A percentile compares a stretch with the other conserved stretches of the same genome.
Conservation (phyloP, 805 yeast genomes). For the Naumovozyma castellii region DNA sequence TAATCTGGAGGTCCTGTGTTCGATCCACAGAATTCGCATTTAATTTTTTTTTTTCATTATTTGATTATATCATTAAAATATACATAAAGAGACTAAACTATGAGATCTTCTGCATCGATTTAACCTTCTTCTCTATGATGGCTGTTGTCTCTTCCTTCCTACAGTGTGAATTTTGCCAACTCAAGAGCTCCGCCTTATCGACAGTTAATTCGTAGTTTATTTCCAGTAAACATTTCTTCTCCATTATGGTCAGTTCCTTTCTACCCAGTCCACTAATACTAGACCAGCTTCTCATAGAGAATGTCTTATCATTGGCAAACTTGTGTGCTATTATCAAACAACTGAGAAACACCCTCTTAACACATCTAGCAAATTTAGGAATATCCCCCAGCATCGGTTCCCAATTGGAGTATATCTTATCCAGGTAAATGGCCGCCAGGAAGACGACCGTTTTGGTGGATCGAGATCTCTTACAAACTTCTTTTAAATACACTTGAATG, state of each 20-base stretch:
- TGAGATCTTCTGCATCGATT: no score
- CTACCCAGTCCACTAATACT: slow-evolving; percentile 9
- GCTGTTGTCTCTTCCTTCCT: no score
- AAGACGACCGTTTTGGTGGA: slow-evolving; percentile 12
- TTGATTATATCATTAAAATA: neutral
- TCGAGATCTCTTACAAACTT: slow-evolving; percentile 19
- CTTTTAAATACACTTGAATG: slow-evolving; percentile 12
- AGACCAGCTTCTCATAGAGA: slow-evolving; percentile 13
- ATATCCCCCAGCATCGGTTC: neutral
- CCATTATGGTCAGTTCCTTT: slow-evolving; percentile 10
- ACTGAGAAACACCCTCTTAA: slow-evolving; percentile 10
- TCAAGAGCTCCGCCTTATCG: neutral
- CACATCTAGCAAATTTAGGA: slow-evolving; percentile 11
- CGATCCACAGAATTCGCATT: slow-evolving; percentile 70
- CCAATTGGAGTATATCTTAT: slow-evolving; percentile 3
- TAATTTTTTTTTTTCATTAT: slow-evolving; percentile 12
- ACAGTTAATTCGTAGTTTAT: slow-evolving; percentile 6
- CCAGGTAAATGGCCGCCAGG: slow-evolving; percentile 15
- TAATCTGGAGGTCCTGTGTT: slow-evolving; percentile 73
- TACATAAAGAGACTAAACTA: no score
- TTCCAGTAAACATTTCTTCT: slow-evolving; percentile 9
- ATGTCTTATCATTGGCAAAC: slow-evolving; percentile 12
- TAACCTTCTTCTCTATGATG: neutral
- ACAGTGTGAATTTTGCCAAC: neutral
- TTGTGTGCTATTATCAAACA: slow-evolving; percentile 14